Evolutionary conservation across 257 asterid genomes (phyloP).

Genomic region (Haberlea rhodopensis): DNA sequence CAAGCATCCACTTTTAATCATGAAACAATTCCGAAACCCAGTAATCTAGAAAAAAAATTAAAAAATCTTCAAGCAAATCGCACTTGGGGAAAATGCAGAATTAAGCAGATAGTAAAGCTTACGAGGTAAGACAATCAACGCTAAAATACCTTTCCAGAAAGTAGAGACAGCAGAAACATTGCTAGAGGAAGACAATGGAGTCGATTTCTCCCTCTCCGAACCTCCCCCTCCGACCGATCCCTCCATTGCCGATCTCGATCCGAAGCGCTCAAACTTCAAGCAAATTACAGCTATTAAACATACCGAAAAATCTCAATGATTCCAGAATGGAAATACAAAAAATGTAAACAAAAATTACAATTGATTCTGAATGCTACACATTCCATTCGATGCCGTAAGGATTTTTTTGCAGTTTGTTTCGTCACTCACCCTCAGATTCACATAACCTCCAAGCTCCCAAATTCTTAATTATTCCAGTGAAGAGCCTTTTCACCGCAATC

Average conservation of each 20-base stretch:
- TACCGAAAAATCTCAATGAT: neutral
- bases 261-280: conserved; percentile 22
- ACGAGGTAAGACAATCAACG: neutral
- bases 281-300: neutral
- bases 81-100: neutral
- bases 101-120: neutral
- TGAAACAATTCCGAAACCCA: neutral
- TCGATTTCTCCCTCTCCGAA: conserved; percentile 74
- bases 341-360: too few species aligned
- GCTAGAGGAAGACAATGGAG: conserved; percentile 56
- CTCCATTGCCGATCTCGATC: conserved; percentile 61
- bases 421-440: neutral
- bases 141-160: conserved; percentile 82
- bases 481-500: neutral
- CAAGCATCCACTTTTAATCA: neutral
- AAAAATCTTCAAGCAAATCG: neutral
- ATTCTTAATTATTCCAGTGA: neutral
- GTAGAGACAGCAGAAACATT: conserved; percentile 72
- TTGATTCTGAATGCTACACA: too few species aligned
- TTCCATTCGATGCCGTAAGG: neutral
- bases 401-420: too few species aligned
- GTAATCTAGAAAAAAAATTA: conserved; percentile 1
- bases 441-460: neutral
- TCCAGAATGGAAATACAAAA: neutral
- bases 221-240: conserved; percentile 64